Evolutionary conservation across 768 basidiomycete genomes (phyloP), one percentile per base, ranked within the genome.

Genomic region (Hericium erinaceus): DNA sequence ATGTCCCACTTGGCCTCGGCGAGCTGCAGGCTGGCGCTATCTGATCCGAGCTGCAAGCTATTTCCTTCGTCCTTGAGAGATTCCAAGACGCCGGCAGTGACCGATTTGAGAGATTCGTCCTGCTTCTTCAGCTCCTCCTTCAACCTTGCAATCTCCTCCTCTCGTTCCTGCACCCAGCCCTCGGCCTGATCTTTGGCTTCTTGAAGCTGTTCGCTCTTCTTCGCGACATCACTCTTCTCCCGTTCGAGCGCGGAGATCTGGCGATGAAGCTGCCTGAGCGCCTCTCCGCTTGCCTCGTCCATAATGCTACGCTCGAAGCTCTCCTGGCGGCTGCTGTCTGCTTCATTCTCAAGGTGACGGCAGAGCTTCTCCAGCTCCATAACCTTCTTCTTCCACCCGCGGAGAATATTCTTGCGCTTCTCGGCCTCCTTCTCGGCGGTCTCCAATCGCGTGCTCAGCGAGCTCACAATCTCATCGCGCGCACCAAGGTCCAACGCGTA

Each of bases 241-340:
- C 80, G 72, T 64, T 90, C 86, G 39, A 95, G 74, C n/a, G 80
- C 77, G 8, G 80, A 79, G 60, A 98, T 92, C 66, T 89, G 85
- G 5, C 78, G 71, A 65, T 98, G 90, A 48, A 97, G 77, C 71
- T 83, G 83, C 48, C 89, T 77, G 65, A 98, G 74, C 33, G 85
- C 91, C 69, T 84, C 84, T 2, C 86, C 79, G 58, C 87, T 89
- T 1, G 89, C 86, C 61, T 85, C 86, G 64, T 89, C 88, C 77
- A 95, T 94, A 41, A 95, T 72, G 60, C 91, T 89, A 18, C 85
- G 74, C 59, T 89, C 87, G 69, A 92, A 74, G 64, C 85, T 89
- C 65, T 90, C 89, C 63, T 89, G 84, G 41, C 92, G 77, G 46
- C 87, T 87, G 7, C 81, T 77, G 60, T 98, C 95, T 28, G 95